These are phyloP conservation scores for Aspergillus luchuensis DNA, from an alignment of 2,329 filamentous ascomycete genomes.

Conservation along the genomic window DNA sequence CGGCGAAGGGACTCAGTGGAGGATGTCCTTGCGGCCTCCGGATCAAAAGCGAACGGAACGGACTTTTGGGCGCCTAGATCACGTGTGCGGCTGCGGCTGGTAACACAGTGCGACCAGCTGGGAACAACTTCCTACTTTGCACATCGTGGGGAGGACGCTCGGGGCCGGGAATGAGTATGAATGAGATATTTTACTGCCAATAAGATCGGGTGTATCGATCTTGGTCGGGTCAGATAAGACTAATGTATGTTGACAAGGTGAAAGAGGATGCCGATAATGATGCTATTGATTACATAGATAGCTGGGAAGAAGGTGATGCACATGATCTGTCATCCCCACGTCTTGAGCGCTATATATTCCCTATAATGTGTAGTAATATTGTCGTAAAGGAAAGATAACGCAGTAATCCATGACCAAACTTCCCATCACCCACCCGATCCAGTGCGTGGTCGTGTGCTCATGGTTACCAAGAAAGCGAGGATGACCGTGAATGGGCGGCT, in stretches of 20 bases:
- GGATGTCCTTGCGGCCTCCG: constrained; percentile 20
- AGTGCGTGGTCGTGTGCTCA: background rate
- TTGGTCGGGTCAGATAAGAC: background rate
- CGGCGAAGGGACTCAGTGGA: constrained; percentile 10
- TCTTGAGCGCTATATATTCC: background rate
- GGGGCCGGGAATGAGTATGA: background rate
- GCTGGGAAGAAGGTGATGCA: background rate
- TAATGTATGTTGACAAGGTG: background rate
- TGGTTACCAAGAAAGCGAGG: background rate
- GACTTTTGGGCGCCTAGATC: constrained; percentile 26
- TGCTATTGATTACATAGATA: background rate
- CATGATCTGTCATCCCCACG: background rate
- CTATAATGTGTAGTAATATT: background rate
- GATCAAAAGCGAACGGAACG: constrained; percentile 17
- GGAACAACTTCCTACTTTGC: background rate
- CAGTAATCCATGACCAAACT: background rate
- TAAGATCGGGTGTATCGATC: background rate
- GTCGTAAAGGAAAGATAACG: background rate
- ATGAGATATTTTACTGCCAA: background rate
- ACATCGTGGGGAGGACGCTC: background rate
- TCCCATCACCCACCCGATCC: background rate
- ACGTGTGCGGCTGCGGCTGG: constrained; percentile 24
- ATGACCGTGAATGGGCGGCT: constrained; percentile 8
- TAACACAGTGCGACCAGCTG: background rate
- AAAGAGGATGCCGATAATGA: background rate